Evolutionary conservation across 495 filamentous ascomycete species (phyloP).

Genomic region (Neurospora hispaniola): DNA sequence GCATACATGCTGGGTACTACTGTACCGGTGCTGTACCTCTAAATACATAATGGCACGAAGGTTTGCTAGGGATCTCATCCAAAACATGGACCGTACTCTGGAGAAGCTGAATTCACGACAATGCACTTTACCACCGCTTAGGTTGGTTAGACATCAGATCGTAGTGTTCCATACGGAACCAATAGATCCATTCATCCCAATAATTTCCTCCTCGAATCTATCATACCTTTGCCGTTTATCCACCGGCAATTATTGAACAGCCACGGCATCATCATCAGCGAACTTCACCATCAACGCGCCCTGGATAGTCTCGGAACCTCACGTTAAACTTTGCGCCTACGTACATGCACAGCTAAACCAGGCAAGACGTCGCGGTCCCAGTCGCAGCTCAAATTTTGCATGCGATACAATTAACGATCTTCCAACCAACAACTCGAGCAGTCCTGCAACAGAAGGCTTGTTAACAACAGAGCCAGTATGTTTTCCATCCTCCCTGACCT

Average conservation of each 20-base stretch:
- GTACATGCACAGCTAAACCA: conserved; percentile 1
- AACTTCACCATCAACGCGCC: neutral
- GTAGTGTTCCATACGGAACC: neutral
- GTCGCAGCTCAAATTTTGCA: neutral
- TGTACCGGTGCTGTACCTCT: neutral
- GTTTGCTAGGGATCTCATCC: neutral
- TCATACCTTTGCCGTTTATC: neutral
- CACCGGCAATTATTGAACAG: too few species aligned
- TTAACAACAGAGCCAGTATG: conserved; percentile 28
- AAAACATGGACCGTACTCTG: neutral
- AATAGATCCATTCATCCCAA: neutral
- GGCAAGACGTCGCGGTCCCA: neutral
- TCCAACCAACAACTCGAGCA: neutral
- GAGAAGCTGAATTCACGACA: neutral
- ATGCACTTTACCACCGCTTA: neutral
- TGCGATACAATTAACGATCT: neutral
- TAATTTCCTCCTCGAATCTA: neutral
- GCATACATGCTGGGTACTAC: neutral
- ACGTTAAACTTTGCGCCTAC: neutral
- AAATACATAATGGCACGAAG: neutral
- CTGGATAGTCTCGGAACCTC: neutral
- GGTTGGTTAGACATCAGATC: neutral
- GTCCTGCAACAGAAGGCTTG: neutral
- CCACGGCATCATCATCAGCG: neutral
- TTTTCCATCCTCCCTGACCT: conserved; percentile 63